These are phyloP conservation scores for Alloascoidea africana DNA, from an alignment of 805 yeast species.

Conservation along the genomic window DNA sequence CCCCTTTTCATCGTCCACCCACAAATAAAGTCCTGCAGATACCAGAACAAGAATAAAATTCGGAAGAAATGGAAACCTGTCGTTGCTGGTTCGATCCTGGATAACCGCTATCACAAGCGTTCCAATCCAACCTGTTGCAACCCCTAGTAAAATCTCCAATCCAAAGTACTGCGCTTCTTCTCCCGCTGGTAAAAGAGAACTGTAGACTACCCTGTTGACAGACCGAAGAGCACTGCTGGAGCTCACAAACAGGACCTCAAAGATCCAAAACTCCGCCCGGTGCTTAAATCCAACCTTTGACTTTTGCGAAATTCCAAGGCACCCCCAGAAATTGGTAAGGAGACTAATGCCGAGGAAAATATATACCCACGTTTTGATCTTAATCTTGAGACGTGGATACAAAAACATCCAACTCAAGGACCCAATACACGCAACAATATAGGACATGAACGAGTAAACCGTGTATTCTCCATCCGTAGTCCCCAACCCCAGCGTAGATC, in stretches of 20 bases:
- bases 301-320: constrained; percentile 18
- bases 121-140: constrained; percentile 27
- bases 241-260: constrained; percentile 22
- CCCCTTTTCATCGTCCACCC: constrained; percentile 20
- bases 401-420: constrained; percentile 23
- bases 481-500: constrained; percentile 25
- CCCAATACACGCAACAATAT: constrained; percentile 20
- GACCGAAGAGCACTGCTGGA: constrained; percentile 22
- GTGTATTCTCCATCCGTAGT: constrained; percentile 23
- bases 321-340: constrained; percentile 24
- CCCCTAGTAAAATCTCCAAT: constrained; percentile 23
- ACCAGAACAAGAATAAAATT: constrained; percentile 18
- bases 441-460: constrained; percentile 22
- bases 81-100: constrained; percentile 24
- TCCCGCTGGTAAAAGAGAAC: constrained; percentile 23
- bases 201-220: constrained; percentile 21
- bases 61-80: constrained; percentile 22
- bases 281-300: constrained; percentile 23
- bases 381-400: constrained; percentile 15
- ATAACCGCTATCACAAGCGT: constrained; percentile 22
- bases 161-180: constrained; percentile 29
- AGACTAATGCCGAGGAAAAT: constrained; percentile 17
- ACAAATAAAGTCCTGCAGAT: constrained; percentile 14
- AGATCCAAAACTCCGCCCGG: constrained; percentile 27
- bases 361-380: constrained; percentile 22